Evolutionary conservation across 2,329 filamentous ascomycete species (phyloP).

Genomic region (Microdochium paspali): DNA sequence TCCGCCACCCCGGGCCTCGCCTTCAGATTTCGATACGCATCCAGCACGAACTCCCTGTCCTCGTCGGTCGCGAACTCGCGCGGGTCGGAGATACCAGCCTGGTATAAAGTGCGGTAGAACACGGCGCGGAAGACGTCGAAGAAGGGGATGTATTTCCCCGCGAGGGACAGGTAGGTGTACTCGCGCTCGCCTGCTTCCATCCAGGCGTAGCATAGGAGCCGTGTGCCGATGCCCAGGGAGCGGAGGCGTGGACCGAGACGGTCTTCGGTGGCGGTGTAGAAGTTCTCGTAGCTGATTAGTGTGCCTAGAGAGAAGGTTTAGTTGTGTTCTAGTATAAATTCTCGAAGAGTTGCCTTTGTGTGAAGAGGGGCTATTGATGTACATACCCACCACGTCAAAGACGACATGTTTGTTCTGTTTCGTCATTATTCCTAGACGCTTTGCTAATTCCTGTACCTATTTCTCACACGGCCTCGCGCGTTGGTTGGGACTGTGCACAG

Average conservation of each 20-base stretch:
- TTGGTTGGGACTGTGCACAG: too few species aligned
- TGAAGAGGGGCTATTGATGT: too few species aligned
- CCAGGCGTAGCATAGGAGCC: constrained; percentile 35
- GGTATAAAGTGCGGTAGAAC: constrained; percentile 37
- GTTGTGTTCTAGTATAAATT: too few species aligned
- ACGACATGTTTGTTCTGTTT: constrained; percentile 35
- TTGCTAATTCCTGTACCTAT: too few species aligned
- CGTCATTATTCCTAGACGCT: too few species aligned
- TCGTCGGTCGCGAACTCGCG: constrained; percentile 28
- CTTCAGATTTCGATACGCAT: constrained; percentile 24
- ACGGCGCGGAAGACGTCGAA: constrained; percentile 29
- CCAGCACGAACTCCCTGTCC: constrained; percentile 27
- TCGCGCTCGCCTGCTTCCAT: constrained; percentile 36
- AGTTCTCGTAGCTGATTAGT: constrained; percentile 34
- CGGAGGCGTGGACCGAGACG: constrained; percentile 30
- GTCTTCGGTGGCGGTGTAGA: constrained; percentile 27
- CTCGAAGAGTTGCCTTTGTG: too few species aligned
- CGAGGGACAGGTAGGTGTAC: constrained; percentile 37
- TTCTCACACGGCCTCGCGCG: too few species aligned
- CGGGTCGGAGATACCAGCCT: constrained; percentile 32
- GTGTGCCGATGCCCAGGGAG: constrained; percentile 26
- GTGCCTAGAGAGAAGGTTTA: constrained; percentile 14
- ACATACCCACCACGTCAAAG: constrained; percentile 37
- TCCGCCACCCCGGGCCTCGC: constrained; percentile 28
- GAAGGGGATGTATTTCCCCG: constrained; percentile 31